Evolutionary conservation across 495 filamentous ascomycete genomes (phyloP), one percentile per base, ranked within the genome.

Genomic region (Beverwykella pulmonaria): DNA sequence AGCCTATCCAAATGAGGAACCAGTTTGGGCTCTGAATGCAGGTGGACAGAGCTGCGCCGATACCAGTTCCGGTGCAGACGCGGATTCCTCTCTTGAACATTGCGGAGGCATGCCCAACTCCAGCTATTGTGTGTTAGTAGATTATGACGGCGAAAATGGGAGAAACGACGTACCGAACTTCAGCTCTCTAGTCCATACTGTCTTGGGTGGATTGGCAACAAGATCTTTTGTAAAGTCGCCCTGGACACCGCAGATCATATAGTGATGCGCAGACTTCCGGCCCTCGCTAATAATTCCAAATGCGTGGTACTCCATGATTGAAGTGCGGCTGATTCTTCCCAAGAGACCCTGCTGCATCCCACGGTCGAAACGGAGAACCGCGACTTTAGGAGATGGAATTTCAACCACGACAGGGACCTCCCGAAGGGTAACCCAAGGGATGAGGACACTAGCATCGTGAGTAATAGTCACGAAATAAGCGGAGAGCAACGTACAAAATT

Each of bases 1-100:
- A 78, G 9, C 79, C 79, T 41, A 80, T 80, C 79, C 79, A 79
- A 63, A 80, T 80, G 55, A 80, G 74, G 67, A 80, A 78, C 77
- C 78, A 80, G 57, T 80, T 74, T 19, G 76, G 75, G 54, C 69
- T 75, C 57, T 80, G 78, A 52, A 80, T 79, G 70, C 78, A 80
- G 19, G 78, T 80, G 14, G 78, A 80, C 15, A 80, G 64, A 12
- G 78, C 77, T 30, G 78, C 78, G 5, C 78, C 78, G 48, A 80
- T 80, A 30, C 78, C 78, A 5, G 78, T 80, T 56, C 78, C 78
- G 0, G 78, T 80, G 67, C 76, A 78, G 59, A 79, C 70, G 46
- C 77, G 77, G 47, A 80, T 80, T 27, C 78, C 78, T 61, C 78
- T 70, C 61, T 80, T 80, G 68, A 78, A 80, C 77, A 80, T 80